Percentiles rank a stretch among this genome's conserved stretches.
Conservation (phyloP, 768 basidiomycete species). For the Leccinum fibrillosum region DNA sequence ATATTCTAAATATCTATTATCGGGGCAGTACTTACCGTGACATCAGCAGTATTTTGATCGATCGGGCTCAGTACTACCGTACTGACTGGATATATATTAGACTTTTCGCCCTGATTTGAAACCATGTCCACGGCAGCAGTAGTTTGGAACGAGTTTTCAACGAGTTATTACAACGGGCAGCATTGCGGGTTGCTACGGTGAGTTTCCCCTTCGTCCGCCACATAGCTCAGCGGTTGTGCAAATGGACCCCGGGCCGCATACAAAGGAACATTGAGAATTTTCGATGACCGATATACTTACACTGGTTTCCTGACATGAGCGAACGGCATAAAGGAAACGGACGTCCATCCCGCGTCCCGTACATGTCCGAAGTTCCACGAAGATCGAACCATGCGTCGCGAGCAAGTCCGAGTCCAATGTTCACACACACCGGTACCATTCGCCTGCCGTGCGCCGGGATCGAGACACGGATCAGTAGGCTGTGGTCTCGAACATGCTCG, state of each 20-base stretch:
- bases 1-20: neutral
- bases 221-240: neutral
- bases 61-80: neutral
- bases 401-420: neutral
- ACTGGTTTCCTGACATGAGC: neutral
- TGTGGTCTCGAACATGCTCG: neutral
- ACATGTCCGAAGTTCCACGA: neutral
- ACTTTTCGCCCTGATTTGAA: neutral
- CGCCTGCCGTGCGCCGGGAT: neutral
- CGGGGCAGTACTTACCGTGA: neutral
- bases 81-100: neutral
- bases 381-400: neutral
- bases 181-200: neutral
- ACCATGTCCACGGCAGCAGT: neutral
- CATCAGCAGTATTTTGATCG: neutral
- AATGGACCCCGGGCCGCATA: neutral
- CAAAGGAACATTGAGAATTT: neutral
- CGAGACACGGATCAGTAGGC: neutral
- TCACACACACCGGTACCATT: neutral
- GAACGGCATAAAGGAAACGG: neutral
- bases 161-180: neutral
- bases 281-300: neutral
- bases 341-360: neutral
- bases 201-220: no score
- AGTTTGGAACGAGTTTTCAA: neutral